Base-by-base conservation (phyloP, 2,329 filamentous ascomycete species). In the Ascochyta lentis region DNA sequence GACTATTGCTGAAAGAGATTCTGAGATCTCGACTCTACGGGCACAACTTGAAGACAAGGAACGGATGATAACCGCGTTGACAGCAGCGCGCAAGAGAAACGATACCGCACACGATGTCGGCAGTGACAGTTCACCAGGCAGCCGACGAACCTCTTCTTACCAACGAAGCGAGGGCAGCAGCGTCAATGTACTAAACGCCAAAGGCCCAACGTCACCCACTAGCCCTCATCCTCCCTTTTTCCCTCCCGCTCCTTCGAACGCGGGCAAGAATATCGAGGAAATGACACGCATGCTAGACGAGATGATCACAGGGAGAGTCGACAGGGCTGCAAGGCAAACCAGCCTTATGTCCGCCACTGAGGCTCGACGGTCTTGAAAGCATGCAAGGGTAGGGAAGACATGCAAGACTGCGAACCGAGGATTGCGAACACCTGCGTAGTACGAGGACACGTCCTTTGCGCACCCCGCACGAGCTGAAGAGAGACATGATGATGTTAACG, bases 231-330 rank as follows among this genome's bases (percentile, higher is more conserved):
- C 45, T 19, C 54, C 60, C 8, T 65, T 67, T 23, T 49, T 65
- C 23, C 57, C 60, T 22, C 50, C 65, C 29, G 45, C 61, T 8
- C 57, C 53, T n/a, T 60, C 63, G 9, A 64, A 74, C 63, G 65
- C 73, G 43, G 83, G 83, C 48, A 84, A 82, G 79, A 91, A 90
- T 63, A 89, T 95, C 31, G 92, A 96, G 66, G 93, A 96, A 76
- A 93, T 97, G 87, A 96, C 91, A 64, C 86, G 88, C 67, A 92
- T 97, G 79, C 84, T 97, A 24, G 94, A 98, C 68, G 92, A 96
- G 77, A 97, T 98, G 94, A 95, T 97, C 56, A 90, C 87, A 90
- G 54, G 89, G 70, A 87, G 91, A 52, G 89, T 96, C 49, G 89
- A 67, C 83, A 64, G 65, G 54, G 62, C 89, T 88, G 46, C 84